Base-by-base conservation (phyloP, 2,329 filamentous ascomycete genomes). In the Dichotomopilus funicola region DNA sequence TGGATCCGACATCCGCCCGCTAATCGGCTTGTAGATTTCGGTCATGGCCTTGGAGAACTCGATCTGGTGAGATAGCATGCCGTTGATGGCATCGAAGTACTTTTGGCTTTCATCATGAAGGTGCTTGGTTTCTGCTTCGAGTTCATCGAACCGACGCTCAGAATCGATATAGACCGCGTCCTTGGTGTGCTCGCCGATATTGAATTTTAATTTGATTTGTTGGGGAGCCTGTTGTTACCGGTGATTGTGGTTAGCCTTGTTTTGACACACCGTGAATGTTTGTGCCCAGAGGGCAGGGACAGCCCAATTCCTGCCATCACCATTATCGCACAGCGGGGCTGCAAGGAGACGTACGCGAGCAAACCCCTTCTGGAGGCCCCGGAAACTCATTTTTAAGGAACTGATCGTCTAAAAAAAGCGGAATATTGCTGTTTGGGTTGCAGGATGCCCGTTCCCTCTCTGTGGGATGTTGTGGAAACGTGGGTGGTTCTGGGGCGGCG, bases 11-110 rank as follows among this genome's bases (percentile, higher is more conserved):
- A 95, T 82, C 68, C 94, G 88, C 54, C 94, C 94, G 54, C 92
- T 96, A 66, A 99, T 99, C 64, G 94, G 94, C 71, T 95, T 95
- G 79, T 99, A 99, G 66, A 99, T 87, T 72, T 99, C 94, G 61
- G 88, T 87, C 77, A 96, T 92, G 63, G 91, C 89, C 74, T 96
- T 85, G 65, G 92, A 96, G 76, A 99, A 99, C 70, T 95, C 92
- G 73, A 99, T 97, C 76, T 99, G 94, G 74, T 97, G 91, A 68
- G 78, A 83, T 66, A 99, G 82, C 94, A 99, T 99, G 78, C 88
- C 89, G 75, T 97, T 96, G 75, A 99, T 96, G 69, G 94, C 89
- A 53, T 96, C 86, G 66, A 95, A 96, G 73, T 99, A 99, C 75
- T 95, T 96, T 72, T 91, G 88, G 55, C 90, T 95, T 73, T 97